Conservation (phyloP, 176 grass and related monocot genomes). For the Rhipidocladum racemiflorum region DNA sequence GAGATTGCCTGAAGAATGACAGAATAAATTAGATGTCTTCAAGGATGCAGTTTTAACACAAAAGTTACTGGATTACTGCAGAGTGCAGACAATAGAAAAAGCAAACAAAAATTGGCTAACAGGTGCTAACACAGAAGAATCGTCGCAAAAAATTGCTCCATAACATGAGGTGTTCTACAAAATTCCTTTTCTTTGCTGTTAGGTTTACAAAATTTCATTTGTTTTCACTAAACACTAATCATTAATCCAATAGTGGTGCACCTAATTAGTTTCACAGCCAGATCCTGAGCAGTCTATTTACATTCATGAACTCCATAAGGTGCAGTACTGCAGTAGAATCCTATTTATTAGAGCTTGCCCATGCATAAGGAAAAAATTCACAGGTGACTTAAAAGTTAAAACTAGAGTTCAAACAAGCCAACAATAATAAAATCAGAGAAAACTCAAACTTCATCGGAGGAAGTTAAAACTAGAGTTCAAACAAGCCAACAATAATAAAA, state of each 20-base stretch:
- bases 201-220: constrained; percentile 12
- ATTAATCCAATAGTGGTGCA: not conserved
- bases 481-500: not conserved
- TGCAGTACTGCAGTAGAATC: not conserved
- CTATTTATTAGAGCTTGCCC: not conserved
- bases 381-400: not conserved
- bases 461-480: constrained; percentile 2
- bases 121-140: constrained; percentile 5
- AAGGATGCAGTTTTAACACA: not conserved
- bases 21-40: constrained; percentile 4
- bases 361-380: not conserved
- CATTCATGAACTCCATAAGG: not conserved
- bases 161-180: constrained; percentile 2
- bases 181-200: not conserved
- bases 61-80: not conserved
- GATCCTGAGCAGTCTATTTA: not conserved
- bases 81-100: not conserved
- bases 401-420: constrained; percentile 11
- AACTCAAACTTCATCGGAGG: too few relatives aligned
- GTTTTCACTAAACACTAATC: not conserved
- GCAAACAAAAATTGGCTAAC: constrained; percentile 1
- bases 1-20: constrained; percentile 57
- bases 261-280: not conserved
- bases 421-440: not conserved
- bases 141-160: not conserved